Conservation (phyloP, 1,284 basidiomycete species). For the Ceratobasidium sp. region DNA sequence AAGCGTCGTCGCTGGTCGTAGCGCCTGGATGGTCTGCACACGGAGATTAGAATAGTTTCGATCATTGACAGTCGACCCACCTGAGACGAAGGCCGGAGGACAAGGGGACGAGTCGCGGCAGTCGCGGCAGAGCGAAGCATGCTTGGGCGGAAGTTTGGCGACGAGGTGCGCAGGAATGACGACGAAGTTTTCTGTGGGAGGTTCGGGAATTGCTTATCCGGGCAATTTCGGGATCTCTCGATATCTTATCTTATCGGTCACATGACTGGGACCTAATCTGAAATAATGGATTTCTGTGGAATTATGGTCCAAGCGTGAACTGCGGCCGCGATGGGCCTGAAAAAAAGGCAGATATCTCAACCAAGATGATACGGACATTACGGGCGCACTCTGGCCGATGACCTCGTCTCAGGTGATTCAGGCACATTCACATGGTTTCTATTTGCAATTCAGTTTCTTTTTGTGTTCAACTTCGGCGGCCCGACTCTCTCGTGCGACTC, state of each 20-base stretch:
- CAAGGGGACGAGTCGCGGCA: slow-evolving; percentile 41
- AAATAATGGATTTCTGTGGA: not conserved
- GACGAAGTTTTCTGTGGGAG: slow-evolving; percentile 44
- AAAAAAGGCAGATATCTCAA: not conserved
- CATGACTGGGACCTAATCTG: not conserved
- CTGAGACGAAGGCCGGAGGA: slow-evolving; percentile 41
- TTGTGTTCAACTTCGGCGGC: slow-evolving; percentile 23
- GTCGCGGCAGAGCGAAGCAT: slow-evolving; percentile 46
- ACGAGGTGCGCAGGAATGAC: slow-evolving; percentile 37
- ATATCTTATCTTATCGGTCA: slow-evolving; percentile 41
- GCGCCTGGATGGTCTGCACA: slow-evolving; percentile 40
- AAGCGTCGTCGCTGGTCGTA: slow-evolving; percentile 74
- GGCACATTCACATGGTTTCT: slow-evolving; percentile 38
- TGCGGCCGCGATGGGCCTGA: not conserved
- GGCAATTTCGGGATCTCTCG: slow-evolving; percentile 28
- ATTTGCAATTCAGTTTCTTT: slow-evolving; percentile 39
- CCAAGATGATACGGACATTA: not conserved
- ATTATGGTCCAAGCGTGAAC: not conserved
- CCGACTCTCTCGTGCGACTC: not conserved
- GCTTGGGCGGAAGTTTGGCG: slow-evolving; percentile 6
- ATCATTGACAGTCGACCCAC: not conserved
- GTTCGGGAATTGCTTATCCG: slow-evolving; percentile 36
- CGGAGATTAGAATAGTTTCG: slow-evolving; percentile 4
- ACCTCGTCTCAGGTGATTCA: slow-evolving; percentile 30
- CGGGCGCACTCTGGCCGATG: not conserved